These are phyloP conservation scores for Cylindrodendrum hubeiense DNA, from an alignment of 2,329 filamentous ascomycete species.

Conservation along the genomic window DNA sequence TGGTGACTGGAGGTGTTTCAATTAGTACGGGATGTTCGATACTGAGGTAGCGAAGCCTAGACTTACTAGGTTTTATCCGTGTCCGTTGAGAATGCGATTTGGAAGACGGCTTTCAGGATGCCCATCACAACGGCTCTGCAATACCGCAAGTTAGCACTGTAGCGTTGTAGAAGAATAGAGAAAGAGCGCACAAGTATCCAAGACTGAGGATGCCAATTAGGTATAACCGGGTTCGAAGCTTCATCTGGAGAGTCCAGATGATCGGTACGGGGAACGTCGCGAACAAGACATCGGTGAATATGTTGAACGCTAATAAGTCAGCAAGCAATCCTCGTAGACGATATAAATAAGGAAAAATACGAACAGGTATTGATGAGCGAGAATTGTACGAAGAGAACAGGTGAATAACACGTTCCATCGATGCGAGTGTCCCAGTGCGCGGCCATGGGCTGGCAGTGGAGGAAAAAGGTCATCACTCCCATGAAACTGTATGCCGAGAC, in stretches of 20 bases:
- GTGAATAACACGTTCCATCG: conserved; percentile 22
- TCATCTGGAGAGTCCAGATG: conserved; percentile 56
- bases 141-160: background rate
- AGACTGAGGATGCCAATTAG: conserved; percentile 56
- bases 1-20: conserved; percentile 30
- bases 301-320: conserved; percentile 49
- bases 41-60: background rate
- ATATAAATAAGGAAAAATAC: background rate
- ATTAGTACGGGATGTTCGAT: background rate
- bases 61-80: conserved; percentile 49
- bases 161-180: background rate
- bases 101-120: conserved; percentile 53
- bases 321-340: background rate
- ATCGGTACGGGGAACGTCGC: conserved; percentile 56
- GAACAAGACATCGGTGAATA: conserved; percentile 58
- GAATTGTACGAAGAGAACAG: conserved; percentile 21
- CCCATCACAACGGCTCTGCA: conserved; percentile 54
- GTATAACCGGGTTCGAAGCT: conserved; percentile 52
- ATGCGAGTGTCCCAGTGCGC: conserved; percentile 24
- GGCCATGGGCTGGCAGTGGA: conserved; percentile 28
- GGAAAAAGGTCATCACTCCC: conserved; percentile 27
- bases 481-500: conserved; percentile 31
- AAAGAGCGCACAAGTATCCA: conserved; percentile 53
- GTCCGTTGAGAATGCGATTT: conserved; percentile 48
- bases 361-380: conserved; percentile 27